phyloP scores from a whole-genome alignment of 257 asterid species.

The Cordia subcordata region DNA sequence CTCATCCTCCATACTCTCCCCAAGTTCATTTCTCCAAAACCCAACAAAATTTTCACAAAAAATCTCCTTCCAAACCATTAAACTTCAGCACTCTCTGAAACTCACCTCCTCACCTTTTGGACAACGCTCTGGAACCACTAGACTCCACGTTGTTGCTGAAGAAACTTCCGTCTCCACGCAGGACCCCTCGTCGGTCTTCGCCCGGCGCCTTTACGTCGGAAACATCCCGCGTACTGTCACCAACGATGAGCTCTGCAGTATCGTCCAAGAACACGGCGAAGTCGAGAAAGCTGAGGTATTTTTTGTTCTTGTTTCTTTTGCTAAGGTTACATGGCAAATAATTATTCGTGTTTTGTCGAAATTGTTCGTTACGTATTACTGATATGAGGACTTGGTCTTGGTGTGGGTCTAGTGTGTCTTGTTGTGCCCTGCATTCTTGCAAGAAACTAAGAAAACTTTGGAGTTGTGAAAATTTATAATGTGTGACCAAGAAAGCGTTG shows the following conservation, averaged over 20 bases:
- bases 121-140: slow-evolving; percentile 10
- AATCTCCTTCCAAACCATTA: slow-evolving; percentile 24
- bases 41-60: slow-evolving; percentile 26
- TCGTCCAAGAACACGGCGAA: slow-evolving; percentile 72
- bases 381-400: too few relatives aligned
- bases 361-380: too few relatives aligned
- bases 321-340: background rate
- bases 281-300: slow-evolving; percentile 86
- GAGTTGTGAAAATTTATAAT: too few relatives aligned
- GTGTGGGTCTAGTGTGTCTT: too few relatives aligned
- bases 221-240: slow-evolving; percentile 74
- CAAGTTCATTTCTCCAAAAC: slow-evolving; percentile 32
- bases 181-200: slow-evolving; percentile 55
- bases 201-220: slow-evolving; percentile 72
- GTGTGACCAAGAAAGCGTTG: too few relatives aligned
- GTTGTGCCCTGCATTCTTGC: too few relatives aligned
- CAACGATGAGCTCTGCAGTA: slow-evolving; percentile 63
- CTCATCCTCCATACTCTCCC: slow-evolving; percentile 42
- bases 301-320: background rate
- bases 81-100: slow-evolving; percentile 31
- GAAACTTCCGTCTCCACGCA: slow-evolving; percentile 46
- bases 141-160: slow-evolving; percentile 52
- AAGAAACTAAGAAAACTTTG: too few relatives aligned
- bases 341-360: background rate
- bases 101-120: slow-evolving; percentile 5